Evolutionary conservation across 345 rosid genomes (phyloP), one percentile per base, ranked within the genome.

Genomic region (Boechera divaricarpa): DNA sequence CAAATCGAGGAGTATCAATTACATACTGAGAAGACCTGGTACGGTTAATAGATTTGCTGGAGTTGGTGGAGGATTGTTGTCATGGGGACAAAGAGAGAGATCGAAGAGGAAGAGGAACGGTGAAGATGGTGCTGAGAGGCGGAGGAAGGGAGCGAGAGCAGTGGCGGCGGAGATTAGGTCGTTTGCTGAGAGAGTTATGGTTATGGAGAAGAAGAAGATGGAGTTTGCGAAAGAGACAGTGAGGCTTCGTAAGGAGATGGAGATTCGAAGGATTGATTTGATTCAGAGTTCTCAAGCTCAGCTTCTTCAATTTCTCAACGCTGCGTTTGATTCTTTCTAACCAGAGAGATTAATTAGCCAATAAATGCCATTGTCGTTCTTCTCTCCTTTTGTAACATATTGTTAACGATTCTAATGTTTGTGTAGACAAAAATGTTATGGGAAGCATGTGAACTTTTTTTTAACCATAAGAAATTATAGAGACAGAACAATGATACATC

Each of bases 161-260:
- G 74, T 91, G 44, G 97, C 92, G 0, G 82, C 75, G 35, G 93
- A 86, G 74, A 86, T 90, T 44, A 83, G 84, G 67, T 82, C 62
- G 0, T 88, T 94, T 16, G 83, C 90, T 1, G 93, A 88, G 78
- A 85, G 84, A 73, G 79, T 85, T 29, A 79, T 79, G 60, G 80
- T 81, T 47, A 62, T 88, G 85, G 92, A 91, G 86, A 90, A 78
- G 81, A 87, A 69, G 84, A 87, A 86, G 87, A 85, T 90, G 82
- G 89, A 91, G 71, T 79, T 89, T 83, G 80, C 85, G 15, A 85
- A 68, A 77, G 92, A 90, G 82, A 81, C 82, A 0, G 89, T 86
- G 79, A 82, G 79, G 79, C 68, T 76, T 38, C 87, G 90, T 73
- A 77, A 83, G 58, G 91, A 91, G 45, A 85, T 90, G 97, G 97